Evolutionary conservation across 2,329 filamentous ascomycete genomes (phyloP).

Genomic region (Pezicula neosporulosa): DNA sequence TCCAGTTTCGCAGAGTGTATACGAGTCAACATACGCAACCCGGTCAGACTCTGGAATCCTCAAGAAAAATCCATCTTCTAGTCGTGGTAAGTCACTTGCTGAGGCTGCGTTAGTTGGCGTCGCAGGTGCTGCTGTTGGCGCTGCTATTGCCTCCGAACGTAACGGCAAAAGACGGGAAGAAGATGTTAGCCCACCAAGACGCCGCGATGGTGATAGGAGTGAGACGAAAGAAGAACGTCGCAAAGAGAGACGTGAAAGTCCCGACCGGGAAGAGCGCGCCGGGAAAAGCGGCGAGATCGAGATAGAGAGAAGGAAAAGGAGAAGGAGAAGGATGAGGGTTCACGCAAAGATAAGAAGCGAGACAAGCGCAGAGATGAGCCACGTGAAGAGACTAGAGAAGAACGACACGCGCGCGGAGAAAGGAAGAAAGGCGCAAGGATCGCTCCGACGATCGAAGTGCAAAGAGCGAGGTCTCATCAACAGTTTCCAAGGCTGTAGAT

Average conservation of each 20-base stretch:
- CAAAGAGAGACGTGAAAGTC: conserved; percentile 18
- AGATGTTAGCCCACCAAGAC: conserved; percentile 13
- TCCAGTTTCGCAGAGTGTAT: conserved; percentile 68
- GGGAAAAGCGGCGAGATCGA: conserved; percentile 25
- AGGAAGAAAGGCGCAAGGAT: conserved; percentile 17
- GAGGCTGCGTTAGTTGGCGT: conserved; percentile 44
- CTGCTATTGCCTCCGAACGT: conserved; percentile 38
- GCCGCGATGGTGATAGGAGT: conserved; percentile 16
- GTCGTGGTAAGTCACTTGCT: conserved; percentile 35
- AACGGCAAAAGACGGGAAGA: conserved; percentile 15
- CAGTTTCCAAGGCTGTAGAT: conserved; percentile 37
- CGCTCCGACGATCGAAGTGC: conserved; percentile 14
- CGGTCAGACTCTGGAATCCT: conserved; percentile 20
- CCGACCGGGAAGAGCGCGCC: conserved; percentile 18
- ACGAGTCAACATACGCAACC: conserved; percentile 43
- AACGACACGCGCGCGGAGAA: conserved; percentile 7
- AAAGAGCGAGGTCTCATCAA: conserved; percentile 26
- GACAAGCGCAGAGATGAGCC: conserved; percentile 27
- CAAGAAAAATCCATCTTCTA: conserved; percentile 21
- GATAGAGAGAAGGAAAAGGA: conserved; percentile 25
- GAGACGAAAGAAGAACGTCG: conserved; percentile 16
- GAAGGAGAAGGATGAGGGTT: conserved; percentile 11
- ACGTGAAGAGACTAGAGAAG: conserved; percentile 5
- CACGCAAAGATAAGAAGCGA: conserved; percentile 26
- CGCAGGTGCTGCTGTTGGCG: conserved; percentile 46